Evolutionary conservation across 202 grass and related monocot genomes (phyloP), one percentile per base, ranked within the genome.

Genomic region (Eragrostis tef): DNA sequence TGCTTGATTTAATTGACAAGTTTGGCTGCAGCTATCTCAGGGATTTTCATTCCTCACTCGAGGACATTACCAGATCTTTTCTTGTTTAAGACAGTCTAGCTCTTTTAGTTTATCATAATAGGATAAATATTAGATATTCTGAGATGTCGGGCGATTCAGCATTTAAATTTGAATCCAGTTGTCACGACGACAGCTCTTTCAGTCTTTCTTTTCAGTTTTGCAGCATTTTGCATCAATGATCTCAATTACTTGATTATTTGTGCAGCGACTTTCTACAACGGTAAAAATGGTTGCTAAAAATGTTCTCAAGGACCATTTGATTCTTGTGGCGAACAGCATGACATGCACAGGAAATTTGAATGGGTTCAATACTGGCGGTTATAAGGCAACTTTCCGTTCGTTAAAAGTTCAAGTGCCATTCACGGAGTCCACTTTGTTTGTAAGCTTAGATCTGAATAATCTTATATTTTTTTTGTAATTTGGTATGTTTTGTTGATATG

Each of bases 341-440:
- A 87, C 92, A 21, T 98, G 90, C 70, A 93, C 90, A 25, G 96
- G 96, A 45, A 91, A 79, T 47, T 79, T 98, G 78, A 90, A 88
- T 88, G 96, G 96, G 57, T 98, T 98, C 83, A 90, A 98, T 65
- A 90, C 51, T 84, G 82, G 59, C 81, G 96, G 96, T 62, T 98
- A 88, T 43, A 93, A 91, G 77, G 89, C 90, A 56, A 92, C 91
- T n/a, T 93, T 95, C 75, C 85, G 90, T 27, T 86, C 92, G 20
- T 88, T 95, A 61, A 98, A 98, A 95, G 89, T 98, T 90, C 92
- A 95, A 98, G 90, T 95, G 60, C 96, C 96, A 77, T 98, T 98
- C 66, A 98, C 96, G 15, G 92, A 90, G 82, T 91, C 96, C 36
- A 98, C 96, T 76, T 86, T 98, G 75, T 87, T 93, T 88, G 96